Conservation (phyloP, 805 yeast species). For the Ogataea siamensis region DNA sequence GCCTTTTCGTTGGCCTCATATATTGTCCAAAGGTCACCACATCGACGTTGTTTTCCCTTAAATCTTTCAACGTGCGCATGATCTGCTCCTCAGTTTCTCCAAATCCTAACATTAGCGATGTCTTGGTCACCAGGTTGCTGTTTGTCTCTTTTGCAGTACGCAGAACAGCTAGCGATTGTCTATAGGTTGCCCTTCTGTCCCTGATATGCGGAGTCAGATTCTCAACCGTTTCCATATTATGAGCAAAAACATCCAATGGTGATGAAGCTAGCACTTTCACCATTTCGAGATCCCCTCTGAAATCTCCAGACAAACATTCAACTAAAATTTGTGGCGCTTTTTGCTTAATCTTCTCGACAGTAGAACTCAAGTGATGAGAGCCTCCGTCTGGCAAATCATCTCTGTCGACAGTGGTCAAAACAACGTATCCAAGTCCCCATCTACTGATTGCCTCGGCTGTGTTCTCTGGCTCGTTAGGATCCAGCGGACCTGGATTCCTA, state of each 20-base stretch:
- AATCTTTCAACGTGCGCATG: constrained; percentile 67
- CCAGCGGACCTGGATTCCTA: constrained; percentile 82
- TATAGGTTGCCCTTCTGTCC: constrained; percentile 94
- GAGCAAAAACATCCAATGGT: constrained; percentile 95
- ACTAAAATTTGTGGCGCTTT: constrained; percentile 90
- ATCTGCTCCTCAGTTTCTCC: constrained; percentile 96
- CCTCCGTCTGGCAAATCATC: constrained; percentile 96
- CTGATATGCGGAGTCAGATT: constrained; percentile 91
- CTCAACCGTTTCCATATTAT: constrained; percentile 95
- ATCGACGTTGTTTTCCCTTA: constrained; percentile 77
- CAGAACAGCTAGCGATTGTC: constrained; percentile 79
- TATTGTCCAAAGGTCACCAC: constrained; percentile 98
- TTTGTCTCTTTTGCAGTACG: constrained; percentile 75
- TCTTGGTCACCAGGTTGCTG: constrained; percentile 80
- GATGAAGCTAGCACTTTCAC: constrained; percentile 77
- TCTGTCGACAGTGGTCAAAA: constrained; percentile 94
- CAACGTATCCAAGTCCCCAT: constrained; percentile 99
- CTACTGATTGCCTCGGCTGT: constrained; percentile 96
- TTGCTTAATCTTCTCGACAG: constrained; percentile 77
- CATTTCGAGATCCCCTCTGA: constrained; percentile 83
- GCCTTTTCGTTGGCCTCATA: constrained; percentile 98
- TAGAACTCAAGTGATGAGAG: constrained; percentile 82
- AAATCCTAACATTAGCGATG: constrained; percentile 93
- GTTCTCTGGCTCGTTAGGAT: constrained; percentile 95
- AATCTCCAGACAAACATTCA: constrained; percentile 93